phyloP scores from a whole-genome alignment of 2,329 filamentous ascomycete species.

The Pseudogymnoascus sp. region DNA sequence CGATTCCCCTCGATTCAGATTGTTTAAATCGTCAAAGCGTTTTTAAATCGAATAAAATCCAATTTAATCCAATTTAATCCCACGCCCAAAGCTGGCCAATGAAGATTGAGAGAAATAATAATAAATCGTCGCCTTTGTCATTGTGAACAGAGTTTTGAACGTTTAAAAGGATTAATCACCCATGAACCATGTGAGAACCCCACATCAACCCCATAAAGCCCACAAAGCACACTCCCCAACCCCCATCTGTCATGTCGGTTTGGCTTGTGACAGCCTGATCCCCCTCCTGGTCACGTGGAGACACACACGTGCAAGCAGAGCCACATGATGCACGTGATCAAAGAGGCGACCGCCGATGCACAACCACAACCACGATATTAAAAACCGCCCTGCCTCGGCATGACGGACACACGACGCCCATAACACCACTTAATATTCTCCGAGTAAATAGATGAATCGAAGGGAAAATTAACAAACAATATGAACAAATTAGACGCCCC shows the following conservation, averaged over 20 bases:
- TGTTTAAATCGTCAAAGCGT: not conserved
- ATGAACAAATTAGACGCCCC: not conserved
- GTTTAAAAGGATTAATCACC: not conserved
- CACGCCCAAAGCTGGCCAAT: not conserved
- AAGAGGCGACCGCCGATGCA: not conserved
- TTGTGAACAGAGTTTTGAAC: not conserved
- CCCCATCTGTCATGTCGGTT: not conserved
- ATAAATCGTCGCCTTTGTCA: not conserved
- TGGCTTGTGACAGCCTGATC: not conserved
- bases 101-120: not conserved
- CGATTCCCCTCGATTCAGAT: not conserved
- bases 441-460: not conserved
- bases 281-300: not conserved
- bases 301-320: not conserved
- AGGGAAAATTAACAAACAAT: not conserved
- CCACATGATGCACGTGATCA: not conserved
- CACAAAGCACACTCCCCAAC: too few relatives aligned
- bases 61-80: not conserved
- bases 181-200: not conserved
- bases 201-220: not conserved
- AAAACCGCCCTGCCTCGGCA: not conserved
- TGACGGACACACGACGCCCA: not conserved
- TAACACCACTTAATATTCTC: not conserved
- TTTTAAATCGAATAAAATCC: not conserved
- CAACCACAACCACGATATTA: not conserved